Percentiles rank a stretch among this genome's conserved stretches.
These are phyloP conservation scores for Rhizophora apiculata DNA, from an alignment of 345 rosid genomes.

Conservation along the genomic window DNA sequence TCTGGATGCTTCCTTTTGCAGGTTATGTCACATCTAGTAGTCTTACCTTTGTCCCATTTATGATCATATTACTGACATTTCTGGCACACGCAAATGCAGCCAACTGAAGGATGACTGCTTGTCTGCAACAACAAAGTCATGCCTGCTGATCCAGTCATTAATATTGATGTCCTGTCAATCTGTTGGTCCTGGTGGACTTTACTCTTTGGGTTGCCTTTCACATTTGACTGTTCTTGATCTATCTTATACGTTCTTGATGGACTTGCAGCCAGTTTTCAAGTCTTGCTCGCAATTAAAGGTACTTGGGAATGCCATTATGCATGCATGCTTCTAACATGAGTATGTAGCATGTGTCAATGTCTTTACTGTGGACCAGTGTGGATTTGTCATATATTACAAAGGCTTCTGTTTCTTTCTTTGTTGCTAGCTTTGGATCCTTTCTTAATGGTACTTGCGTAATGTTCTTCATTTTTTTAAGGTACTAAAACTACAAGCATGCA, in stretches of 20 bases:
- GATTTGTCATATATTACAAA: background rate
- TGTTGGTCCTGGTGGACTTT: slow-evolving; percentile 76
- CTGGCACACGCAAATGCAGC: slow-evolving; percentile 41
- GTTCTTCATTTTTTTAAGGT: slow-evolving; percentile 43
- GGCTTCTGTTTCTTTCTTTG: background rate
- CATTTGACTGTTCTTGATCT: slow-evolving; percentile 72
- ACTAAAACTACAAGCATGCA: slow-evolving; percentile 94
- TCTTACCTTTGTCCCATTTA: slow-evolving; percentile 6
- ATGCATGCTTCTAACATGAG: too few species aligned
- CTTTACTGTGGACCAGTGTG: background rate
- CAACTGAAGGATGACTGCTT: slow-evolving; percentile 86
- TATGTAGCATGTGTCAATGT: background rate
- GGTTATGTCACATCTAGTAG: slow-evolving; percentile 37
- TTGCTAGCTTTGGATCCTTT: background rate
- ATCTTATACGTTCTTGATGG: slow-evolving; percentile 83
- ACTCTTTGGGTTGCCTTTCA: slow-evolving; percentile 58
- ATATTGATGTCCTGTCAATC: slow-evolving; percentile 91
- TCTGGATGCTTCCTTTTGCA: slow-evolving; percentile 95
- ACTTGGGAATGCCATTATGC: slow-evolving; percentile 7
- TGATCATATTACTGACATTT: slow-evolving; percentile 13
- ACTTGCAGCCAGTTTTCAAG: slow-evolving; percentile 74
- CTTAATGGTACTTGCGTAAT: background rate
- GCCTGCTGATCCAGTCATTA: slow-evolving; percentile 76
- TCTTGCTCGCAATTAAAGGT: slow-evolving; percentile 89
- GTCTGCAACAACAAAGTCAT: slow-evolving; percentile 73